These are phyloP conservation scores for Sarcomyxa edulis DNA, from an alignment of 768 basidiomycete genomes.

Conservation along the genomic window DNA sequence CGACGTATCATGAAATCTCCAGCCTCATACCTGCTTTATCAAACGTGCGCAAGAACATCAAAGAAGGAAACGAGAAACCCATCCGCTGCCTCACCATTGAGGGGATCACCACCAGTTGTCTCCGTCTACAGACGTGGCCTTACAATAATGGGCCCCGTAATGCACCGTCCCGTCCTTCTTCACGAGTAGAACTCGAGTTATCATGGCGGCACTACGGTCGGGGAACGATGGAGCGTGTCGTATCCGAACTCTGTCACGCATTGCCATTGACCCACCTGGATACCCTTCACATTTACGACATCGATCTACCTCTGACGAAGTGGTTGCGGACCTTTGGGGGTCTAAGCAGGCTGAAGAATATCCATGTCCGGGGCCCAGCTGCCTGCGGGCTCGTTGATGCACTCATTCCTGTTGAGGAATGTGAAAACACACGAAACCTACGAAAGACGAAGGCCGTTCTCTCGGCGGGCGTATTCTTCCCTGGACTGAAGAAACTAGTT, in stretches of 20 bases:
- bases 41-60: slow-evolving; percentile 7
- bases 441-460: slow-evolving; percentile 6
- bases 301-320: slow-evolving; percentile 11
- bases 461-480: slow-evolving; percentile 18
- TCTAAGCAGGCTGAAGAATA: slow-evolving; percentile 18
- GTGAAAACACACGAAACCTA: slow-evolving; percentile 8
- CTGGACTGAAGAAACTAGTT: slow-evolving; percentile 17
- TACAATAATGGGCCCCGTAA: neutral
- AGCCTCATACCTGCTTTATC: slow-evolving; percentile 10
- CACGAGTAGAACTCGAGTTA: slow-evolving; percentile 15
- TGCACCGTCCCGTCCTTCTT: slow-evolving; percentile 7
- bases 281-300: slow-evolving; percentile 16
- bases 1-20: slow-evolving; percentile 14
- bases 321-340: slow-evolving; percentile 22
- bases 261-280: slow-evolving; percentile 19
- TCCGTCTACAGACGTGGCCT: slow-evolving; percentile 3
- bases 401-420: slow-evolving; percentile 15
- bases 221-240: slow-evolving; percentile 10
- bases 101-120: slow-evolving; percentile 2
- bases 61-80: slow-evolving; percentile 6
- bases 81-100: slow-evolving; percentile 6
- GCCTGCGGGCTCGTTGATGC: slow-evolving; percentile 17
- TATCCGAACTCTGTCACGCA: slow-evolving; percentile 16
- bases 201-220: slow-evolving; percentile 15
- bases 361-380: slow-evolving; percentile 18